Conservation (phyloP, 2,329 filamentous ascomycete species). For the Monilinia fructigena region DNA sequence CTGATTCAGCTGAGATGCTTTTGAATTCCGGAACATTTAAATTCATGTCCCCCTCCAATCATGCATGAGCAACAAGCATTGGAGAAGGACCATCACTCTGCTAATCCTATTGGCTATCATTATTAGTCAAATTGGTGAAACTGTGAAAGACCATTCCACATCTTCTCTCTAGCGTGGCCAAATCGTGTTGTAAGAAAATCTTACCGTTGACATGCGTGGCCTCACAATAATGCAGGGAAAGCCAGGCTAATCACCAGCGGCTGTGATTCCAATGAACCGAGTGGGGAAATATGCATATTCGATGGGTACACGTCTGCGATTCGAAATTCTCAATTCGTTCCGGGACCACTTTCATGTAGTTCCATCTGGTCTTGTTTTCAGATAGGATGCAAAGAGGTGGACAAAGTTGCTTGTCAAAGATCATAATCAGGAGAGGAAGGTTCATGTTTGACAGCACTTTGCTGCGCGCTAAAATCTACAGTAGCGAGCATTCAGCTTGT, state of each 20-base stretch:
- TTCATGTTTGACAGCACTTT: slow-evolving; percentile 12
- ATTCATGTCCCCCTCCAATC: no score
- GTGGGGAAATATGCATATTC: slow-evolving; percentile 10
- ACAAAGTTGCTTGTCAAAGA: not conserved
- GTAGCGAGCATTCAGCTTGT: not conserved
- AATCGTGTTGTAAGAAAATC: no score
- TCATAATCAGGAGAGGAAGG: not conserved
- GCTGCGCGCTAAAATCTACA: not conserved
- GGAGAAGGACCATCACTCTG: no score
- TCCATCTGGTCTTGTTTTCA: slow-evolving; percentile 11
- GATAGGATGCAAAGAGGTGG: not conserved
- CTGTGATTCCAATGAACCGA: not conserved
- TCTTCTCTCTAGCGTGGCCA: no score
- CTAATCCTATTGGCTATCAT: no score
- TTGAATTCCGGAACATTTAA: no score
- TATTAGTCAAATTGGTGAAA: no score
- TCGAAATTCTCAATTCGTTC: not conserved
- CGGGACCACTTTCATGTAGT: not conserved
- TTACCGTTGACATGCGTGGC: slow-evolving; percentile 10
- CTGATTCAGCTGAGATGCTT: no score
- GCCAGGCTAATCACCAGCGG: not conserved
- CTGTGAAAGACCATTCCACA: no score
- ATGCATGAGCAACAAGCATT: no score
- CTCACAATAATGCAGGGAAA: not conserved
- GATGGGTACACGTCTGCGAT: slow-evolving; percentile 5